These are phyloP conservation scores for Kwoniella europaea DNA, from an alignment of 768 basidiomycete genomes.

Conservation along the genomic window DNA sequence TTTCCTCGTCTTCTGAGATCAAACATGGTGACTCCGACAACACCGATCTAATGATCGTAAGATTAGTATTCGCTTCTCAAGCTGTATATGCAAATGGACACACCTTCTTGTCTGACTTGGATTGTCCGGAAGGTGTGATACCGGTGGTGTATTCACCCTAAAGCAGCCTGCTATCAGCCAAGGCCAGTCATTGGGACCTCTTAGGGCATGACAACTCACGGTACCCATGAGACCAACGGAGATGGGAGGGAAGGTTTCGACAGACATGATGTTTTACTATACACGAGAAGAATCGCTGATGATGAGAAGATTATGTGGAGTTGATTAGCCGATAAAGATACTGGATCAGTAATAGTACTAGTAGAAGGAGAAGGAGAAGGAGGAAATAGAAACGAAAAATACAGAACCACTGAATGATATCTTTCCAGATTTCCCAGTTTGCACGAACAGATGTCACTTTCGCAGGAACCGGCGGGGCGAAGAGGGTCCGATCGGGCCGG, in stretches of 20 bases:
- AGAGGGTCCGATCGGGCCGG: conserved; percentile 5
- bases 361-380: too few relatives aligned
- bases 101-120: conserved; percentile 93
- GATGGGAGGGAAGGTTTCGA: conserved; percentile 43
- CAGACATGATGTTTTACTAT: conserved; percentile 27
- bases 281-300: too few relatives aligned
- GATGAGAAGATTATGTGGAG: too few relatives aligned
- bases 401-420: neutral
- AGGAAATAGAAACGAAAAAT: too few relatives aligned
- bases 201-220: conserved; percentile 32
- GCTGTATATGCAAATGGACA: conserved; percentile 10
- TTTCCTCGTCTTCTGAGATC: conserved; percentile 85
- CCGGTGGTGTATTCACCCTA: conserved; percentile 93
- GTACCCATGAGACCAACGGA: conserved; percentile 53
- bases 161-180: conserved; percentile 2
- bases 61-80: neutral
- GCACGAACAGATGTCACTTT: conserved; percentile 7
- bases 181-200: conserved; percentile 51
- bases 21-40: conserved; percentile 86
- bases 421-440: neutral
- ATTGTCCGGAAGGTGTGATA: conserved; percentile 89
- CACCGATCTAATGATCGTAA: conserved; percentile 61
- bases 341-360: too few relatives aligned
- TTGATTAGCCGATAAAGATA: too few relatives aligned
- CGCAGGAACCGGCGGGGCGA: conserved; percentile 9